These are phyloP conservation scores for Lactifluus volemus DNA, from an alignment of 768 basidiomycete genomes.

Conservation along the genomic window DNA sequence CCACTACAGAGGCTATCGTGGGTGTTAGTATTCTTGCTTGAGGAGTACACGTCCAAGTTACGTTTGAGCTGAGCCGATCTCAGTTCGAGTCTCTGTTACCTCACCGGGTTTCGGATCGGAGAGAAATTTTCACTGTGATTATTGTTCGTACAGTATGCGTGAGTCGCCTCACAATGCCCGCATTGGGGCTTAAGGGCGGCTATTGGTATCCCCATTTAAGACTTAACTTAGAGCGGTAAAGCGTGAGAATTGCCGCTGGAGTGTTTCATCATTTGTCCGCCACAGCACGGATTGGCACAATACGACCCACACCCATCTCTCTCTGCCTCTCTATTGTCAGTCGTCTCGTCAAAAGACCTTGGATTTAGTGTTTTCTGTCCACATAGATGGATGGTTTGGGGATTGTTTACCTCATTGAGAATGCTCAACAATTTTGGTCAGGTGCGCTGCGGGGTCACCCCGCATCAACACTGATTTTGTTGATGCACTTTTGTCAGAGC, in stretches of 20 bases:
- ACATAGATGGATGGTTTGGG: slow-evolving; percentile 55
- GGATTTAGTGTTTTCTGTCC: neutral
- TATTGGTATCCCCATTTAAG: no score
- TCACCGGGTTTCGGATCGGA: no score
- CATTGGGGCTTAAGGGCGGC: no score
- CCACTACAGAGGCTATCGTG: no score
- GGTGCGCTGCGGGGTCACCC: slow-evolving; percentile 39
- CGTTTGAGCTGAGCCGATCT: no score
- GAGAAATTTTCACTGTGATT: no score
- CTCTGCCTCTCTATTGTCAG: neutral
- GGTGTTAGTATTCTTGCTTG: no score
- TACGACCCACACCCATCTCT: neutral
- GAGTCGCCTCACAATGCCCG: no score
- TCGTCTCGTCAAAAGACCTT: neutral
- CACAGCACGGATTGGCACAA: neutral
- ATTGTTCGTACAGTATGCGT: no score
- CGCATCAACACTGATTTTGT: neutral
- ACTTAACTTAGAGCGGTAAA: no score
- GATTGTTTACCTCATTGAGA: slow-evolving; percentile 75
- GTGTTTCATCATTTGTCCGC: neutral
- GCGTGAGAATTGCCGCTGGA: neutral
- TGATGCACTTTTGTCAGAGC: slow-evolving; percentile 43
- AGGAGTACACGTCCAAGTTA: no score
- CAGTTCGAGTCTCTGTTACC: no score
- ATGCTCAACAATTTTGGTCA: slow-evolving; percentile 85